Percentiles rank a stretch among this genome's conserved stretches.
phyloP scores from a whole-genome alignment of 805 yeast species.

The Wickerhamiella spandovensis region DNA sequence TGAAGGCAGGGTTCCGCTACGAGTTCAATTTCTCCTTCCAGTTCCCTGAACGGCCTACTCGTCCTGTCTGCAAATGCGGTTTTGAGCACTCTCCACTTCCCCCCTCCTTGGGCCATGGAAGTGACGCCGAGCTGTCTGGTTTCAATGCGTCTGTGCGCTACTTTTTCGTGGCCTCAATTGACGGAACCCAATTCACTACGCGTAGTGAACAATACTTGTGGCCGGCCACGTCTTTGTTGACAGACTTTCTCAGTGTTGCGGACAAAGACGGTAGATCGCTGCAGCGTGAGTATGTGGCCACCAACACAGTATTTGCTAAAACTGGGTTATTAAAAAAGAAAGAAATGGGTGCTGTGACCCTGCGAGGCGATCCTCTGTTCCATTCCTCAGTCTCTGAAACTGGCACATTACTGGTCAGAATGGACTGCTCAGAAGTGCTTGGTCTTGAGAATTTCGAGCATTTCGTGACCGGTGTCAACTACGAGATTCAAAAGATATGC shows the following conservation, averaged over 20 bases:
- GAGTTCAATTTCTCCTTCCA: background rate
- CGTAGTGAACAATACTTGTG: background rate
- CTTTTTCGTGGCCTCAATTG: background rate
- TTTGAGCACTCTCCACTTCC: background rate
- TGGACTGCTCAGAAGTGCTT: background rate
- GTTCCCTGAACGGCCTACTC: background rate
- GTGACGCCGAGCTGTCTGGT: background rate
- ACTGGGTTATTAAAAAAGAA: background rate
- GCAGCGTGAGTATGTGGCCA: background rate
- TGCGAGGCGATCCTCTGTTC: background rate
- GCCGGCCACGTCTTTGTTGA: background rate
- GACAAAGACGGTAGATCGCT: background rate
- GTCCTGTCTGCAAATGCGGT: background rate
- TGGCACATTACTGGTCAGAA: background rate
- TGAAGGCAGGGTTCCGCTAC: background rate
- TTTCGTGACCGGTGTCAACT: background rate
- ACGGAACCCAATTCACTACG: background rate
- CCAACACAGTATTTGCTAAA: background rate
- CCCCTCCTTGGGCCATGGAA: background rate
- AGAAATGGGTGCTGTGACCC: background rate
- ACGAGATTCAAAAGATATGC: background rate
- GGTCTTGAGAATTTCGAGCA: background rate
- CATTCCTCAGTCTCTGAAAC: background rate
- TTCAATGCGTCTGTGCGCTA: background rate
- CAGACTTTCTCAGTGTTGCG: background rate